These are phyloP conservation scores for Phialophora macrospora DNA, from an alignment of 2,329 filamentous ascomycete species.

Conservation along the genomic window DNA sequence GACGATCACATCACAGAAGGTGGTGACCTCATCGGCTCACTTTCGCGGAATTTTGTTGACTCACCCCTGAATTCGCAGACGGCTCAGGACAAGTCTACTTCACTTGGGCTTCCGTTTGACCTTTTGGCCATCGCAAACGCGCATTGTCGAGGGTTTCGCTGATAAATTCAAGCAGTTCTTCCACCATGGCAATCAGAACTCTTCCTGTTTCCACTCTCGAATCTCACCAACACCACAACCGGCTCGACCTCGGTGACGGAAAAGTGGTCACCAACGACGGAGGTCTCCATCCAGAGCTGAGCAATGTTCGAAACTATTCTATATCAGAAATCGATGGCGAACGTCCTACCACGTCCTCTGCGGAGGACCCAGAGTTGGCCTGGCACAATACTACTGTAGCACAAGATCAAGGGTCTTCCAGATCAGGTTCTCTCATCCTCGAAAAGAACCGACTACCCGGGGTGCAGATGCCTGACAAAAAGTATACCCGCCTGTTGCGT, in stretches of 20 bases:
- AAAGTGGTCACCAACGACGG: background rate
- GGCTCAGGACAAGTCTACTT: background rate
- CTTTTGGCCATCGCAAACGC: background rate
- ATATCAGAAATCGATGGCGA: constrained; percentile 15
- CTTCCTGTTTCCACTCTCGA: background rate
- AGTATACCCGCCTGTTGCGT: constrained; percentile 40
- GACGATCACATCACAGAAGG: background rate
- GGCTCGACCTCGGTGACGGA: background rate
- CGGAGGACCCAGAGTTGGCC: background rate
- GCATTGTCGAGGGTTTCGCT: background rate
- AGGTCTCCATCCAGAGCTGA: background rate
- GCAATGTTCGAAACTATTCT: constrained; percentile 8
- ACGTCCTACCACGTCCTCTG: constrained; percentile 14
- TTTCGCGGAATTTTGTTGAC: background rate
- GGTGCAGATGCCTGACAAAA: constrained; percentile 38
- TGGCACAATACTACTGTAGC: background rate
- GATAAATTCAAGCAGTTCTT: background rate
- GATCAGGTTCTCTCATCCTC: constrained; percentile 29
- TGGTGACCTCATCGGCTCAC: background rate
- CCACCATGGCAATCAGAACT: background rate
- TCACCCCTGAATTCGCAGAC: background rate
- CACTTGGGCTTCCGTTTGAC: background rate
- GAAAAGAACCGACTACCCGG: constrained; percentile 32
- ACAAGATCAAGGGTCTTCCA: constrained; percentile 28
- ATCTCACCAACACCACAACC: background rate